Evolutionary conservation across 2,329 filamentous ascomycete genomes (phyloP), one percentile per base, ranked within the genome.

Genomic region (Trichoderma polysporum): DNA sequence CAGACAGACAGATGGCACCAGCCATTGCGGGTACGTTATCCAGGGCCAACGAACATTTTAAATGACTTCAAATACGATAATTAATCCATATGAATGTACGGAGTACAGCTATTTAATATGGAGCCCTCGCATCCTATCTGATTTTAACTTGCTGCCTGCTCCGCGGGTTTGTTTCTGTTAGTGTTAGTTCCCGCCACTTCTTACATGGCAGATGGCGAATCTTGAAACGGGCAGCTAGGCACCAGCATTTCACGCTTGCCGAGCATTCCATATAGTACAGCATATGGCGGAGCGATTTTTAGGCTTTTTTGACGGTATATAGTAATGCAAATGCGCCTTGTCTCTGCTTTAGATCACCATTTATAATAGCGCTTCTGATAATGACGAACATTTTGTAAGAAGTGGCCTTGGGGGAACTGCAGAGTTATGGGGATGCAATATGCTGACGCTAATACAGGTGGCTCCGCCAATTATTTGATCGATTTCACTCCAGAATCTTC

Each of bases 81-180:
- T n/a, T n/a, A n/a, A n/a, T n/a, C n/a, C n/a, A n/a, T n/a, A n/a
- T n/a, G n/a, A n/a, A n/a, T n/a, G n/a, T n/a, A n/a, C n/a, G n/a
- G n/a, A n/a, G n/a, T n/a, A n/a, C n/a, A n/a, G n/a, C 15, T 39
- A 12, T 47, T 31, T 12, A 17, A 33, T 61, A 61, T 61, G 58
- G 45, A 27, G 31, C 58, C 29, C 12, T 35, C n/a, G n/a, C n/a
- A n/a, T n/a, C n/a, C n/a, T n/a, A n/a, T n/a, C n/a, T n/a, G n/a
- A n/a, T n/a, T 13, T 64, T 66, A 68, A 60, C 37, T 59, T 61
- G 68, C 67, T 68, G 68, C 68, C 67, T 69, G 49, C 15, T 31
- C 19, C 22, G 53, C 29, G 31, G 41, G 6, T 29, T 8, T 22
- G 52, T 47, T 31, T 49, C 57, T 50, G 39, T 66, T 37, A 6